Conservation (phyloP, 805 yeast species). For the Saturnispora ahearnii region DNA sequence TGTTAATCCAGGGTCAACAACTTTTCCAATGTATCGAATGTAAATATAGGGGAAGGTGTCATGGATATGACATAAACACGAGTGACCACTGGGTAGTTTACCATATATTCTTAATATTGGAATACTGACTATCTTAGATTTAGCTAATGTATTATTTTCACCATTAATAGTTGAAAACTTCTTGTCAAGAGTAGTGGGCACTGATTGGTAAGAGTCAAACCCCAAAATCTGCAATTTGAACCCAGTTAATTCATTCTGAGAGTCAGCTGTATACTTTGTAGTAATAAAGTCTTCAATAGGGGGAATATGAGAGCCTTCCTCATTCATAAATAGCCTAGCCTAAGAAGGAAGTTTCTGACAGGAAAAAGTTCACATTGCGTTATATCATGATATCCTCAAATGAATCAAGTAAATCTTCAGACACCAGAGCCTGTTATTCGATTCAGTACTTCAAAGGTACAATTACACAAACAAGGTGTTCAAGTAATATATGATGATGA, state of each 20-base stretch:
- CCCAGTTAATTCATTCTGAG: slow-evolving; percentile 5
- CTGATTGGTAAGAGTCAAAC: slow-evolving; percentile 56
- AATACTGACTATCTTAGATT: slow-evolving; percentile 36
- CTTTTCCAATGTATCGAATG: slow-evolving; percentile 25
- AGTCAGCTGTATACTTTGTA: background rate
- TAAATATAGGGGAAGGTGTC: slow-evolving; percentile 78
- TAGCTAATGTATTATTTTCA: slow-evolving; percentile 7
- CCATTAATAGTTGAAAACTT: slow-evolving; percentile 26
- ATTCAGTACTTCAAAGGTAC: background rate
- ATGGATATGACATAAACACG: slow-evolving; percentile 64
- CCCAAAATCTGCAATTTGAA: slow-evolving; percentile 48
- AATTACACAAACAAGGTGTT: background rate
- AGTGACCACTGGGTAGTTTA: slow-evolving; percentile 48
- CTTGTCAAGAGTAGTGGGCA: slow-evolving; percentile 48
- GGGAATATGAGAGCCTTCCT: background rate
- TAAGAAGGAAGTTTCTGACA: background rate
- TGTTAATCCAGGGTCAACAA: slow-evolving; percentile 8
- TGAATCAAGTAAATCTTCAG: background rate
- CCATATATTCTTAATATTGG: slow-evolving; percentile 81
- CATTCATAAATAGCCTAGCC: background rate
- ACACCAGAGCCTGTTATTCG: slow-evolving; percentile 1
- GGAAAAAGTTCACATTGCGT: background rate
- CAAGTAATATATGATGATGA: background rate
- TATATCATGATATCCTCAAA: background rate
- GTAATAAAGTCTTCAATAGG: background rate